A percentile compares a stretch with the other conserved stretches of the same genome.
These are phyloP conservation scores for Suhomyces kilbournensis DNA, from an alignment of 805 yeast species.

Conservation along the genomic window DNA sequence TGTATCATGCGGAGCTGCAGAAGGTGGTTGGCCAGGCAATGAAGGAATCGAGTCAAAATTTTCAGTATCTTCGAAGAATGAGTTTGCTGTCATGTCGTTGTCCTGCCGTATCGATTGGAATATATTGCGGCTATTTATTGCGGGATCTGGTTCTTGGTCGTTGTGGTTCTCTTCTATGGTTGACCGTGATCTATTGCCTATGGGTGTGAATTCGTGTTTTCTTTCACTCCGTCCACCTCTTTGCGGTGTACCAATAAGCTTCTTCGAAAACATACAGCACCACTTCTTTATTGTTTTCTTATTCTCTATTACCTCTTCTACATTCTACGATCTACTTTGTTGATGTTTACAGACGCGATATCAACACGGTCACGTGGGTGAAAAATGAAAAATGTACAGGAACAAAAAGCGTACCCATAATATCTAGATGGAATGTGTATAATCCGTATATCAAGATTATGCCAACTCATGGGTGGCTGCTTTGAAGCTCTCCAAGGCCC, in stretches of 20 bases:
- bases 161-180: constrained; percentile 6
- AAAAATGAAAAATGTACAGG: background rate
- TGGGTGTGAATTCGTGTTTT: constrained; percentile 24
- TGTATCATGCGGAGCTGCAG: background rate
- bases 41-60: constrained; percentile 3
- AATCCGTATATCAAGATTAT: background rate
- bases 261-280: constrained; percentile 5
- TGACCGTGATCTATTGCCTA: constrained; percentile 17
- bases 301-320: background rate
- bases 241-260: constrained; percentile 18
- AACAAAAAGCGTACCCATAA: constrained; percentile 19
- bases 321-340: background rate
- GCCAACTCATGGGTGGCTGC: constrained; percentile 10
- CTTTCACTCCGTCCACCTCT: constrained; percentile 3
- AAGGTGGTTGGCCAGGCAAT: background rate
- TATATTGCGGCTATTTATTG: constrained; percentile 7
- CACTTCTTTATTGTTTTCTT: background rate
- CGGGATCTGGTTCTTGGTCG: background rate
- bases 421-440: constrained; percentile 14
- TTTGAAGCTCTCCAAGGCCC: constrained; percentile 55
- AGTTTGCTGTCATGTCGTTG: constrained; percentile 6
- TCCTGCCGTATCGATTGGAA: constrained; percentile 10
- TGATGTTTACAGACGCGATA: background rate
- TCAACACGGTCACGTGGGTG: background rate
- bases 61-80: constrained; percentile 8